Conservation (phyloP, 2,329 filamentous ascomycete genomes). For the Fusarium odoratissimum region DNA sequence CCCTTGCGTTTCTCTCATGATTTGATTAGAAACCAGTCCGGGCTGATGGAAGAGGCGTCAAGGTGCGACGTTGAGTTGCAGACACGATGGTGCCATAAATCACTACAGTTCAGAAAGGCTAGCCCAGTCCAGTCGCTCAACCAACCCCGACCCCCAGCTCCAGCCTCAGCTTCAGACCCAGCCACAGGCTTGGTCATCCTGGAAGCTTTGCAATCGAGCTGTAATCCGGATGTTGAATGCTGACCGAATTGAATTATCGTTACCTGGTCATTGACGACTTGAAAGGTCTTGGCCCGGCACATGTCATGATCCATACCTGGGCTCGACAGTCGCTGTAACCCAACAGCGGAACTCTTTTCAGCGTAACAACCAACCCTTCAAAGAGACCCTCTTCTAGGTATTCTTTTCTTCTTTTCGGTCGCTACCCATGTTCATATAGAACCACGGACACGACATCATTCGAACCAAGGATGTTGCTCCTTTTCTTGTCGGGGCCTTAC, state of each 20-base stretch:
- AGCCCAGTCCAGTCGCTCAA: neutral
- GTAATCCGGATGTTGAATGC: neutral
- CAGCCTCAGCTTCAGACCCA: constrained; percentile 11
- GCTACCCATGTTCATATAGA: constrained; percentile 12
- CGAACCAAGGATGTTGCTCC: constrained; percentile 27
- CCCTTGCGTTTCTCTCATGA: neutral
- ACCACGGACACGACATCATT: constrained; percentile 37
- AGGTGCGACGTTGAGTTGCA: constrained; percentile 24
- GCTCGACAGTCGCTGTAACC: constrained; percentile 4
- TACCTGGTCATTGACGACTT: constrained; percentile 1
- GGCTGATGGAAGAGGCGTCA: constrained; percentile 28
- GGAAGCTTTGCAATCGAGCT: neutral
- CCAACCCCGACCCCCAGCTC: constrained; percentile 12
- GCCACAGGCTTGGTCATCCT: constrained; percentile 9
- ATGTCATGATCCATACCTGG: constrained; percentile 14
- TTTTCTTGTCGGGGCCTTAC: constrained; percentile 8
- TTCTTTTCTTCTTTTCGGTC: constrained; percentile 6
- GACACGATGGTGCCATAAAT: constrained; percentile 27
- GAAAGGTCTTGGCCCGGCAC: neutral
- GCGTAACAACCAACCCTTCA: constrained; percentile 10
- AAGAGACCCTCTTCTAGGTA: neutral
- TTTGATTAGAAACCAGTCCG: constrained; percentile 7
- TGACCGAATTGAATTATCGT: neutral
- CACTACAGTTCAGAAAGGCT: constrained; percentile 4
- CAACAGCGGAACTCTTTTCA: neutral